A percentile compares a stretch with the other conserved stretches of the same genome.
Conservation (phyloP, 495 filamentous ascomycete genomes). For the Beverwykella pulmonaria region DNA sequence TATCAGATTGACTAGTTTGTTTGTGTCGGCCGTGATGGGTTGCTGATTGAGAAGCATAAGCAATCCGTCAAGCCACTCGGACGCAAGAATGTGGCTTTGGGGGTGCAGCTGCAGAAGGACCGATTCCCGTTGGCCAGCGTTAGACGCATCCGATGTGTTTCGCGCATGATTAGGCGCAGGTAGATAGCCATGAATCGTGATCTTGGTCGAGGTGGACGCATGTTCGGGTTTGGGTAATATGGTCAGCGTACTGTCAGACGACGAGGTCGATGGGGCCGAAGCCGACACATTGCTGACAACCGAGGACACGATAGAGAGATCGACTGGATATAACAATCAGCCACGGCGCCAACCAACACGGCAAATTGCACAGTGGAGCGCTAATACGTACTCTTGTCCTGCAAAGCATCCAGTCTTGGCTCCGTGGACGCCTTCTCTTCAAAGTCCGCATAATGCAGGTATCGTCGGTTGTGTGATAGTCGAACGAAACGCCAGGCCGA, state of each 20-base stretch:
- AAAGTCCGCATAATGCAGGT: constrained; percentile 91
- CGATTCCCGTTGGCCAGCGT: constrained; percentile 52
- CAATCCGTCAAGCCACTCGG: constrained; percentile 95
- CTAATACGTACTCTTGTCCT: constrained; percentile 67
- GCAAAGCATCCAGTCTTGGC: constrained; percentile 72
- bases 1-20: constrained; percentile 80
- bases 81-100: constrained; percentile 76
- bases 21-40: constrained; percentile 95
- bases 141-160: constrained; percentile 39
- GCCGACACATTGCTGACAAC: constrained; percentile 91
- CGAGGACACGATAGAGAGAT: constrained; percentile 84
- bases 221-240: constrained; percentile 34
- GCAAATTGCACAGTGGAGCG: not conserved
- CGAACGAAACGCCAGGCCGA: constrained; percentile 78
- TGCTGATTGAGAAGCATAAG: constrained; percentile 94
- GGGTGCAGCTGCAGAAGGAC: constrained; percentile 82
- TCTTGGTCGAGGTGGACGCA: constrained; percentile 67
- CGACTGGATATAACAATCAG: constrained; percentile 56
- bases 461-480: constrained; percentile 87
- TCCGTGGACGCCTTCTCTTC: constrained; percentile 62
- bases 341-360: constrained; percentile 14
- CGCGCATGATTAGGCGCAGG: constrained; percentile 33
- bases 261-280: constrained; percentile 55
- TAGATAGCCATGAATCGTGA: constrained; percentile 82
- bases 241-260: constrained; percentile 46